Base-by-base conservation (phyloP, 2,329 filamentous ascomycete species). In the Penicillium occitanis region DNA sequence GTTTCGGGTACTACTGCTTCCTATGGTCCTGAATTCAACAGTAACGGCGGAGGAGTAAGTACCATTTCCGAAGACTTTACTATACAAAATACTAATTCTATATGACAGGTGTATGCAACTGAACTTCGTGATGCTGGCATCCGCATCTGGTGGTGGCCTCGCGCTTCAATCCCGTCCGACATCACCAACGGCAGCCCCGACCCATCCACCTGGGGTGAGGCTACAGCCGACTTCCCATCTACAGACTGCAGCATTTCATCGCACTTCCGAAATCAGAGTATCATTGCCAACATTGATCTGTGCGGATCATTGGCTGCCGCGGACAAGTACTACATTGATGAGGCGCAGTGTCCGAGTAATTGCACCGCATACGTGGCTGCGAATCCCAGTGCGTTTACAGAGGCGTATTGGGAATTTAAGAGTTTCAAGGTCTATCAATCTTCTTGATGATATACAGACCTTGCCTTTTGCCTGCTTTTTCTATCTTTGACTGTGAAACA, bases 351-450 rank as follows among this genome's bases (percentile, higher is more conserved):
- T 70, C 82, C 86, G 0, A 82, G 80, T 25, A 87, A 82, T 64
- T 90, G 88, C 71, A 79, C 79, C 3, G 81, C 86, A 60, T 86
- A 81, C 68, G 87, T 89, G 7, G 83, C 86, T 5, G 85, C 84
- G 63, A 84, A 86, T 69, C 87, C 83, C 22, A 76, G 73, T 22
- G 84, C 77, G 1, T 90, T 87, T 73, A 80, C 77, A 51, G 82
- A 86, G 71, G 88, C 85, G 1, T 91, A 82, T 73, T 91, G 85
- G 89, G 87, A 86, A 76, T 88, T 90, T 77, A 85, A 83, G 1
- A 75, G 79, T 10, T 88, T 90, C 69, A 79, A 85, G 68, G 82
- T 90, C 2, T 90, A 88, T 72, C 76, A 81, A 69, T 75, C 79
- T 13, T 66, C 63, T 37, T 69, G 42, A 58, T n/a, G 35, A 37